These are phyloP conservation scores for Apophysomyces trapeziformis DNA, from an alignment of 371 early-diverging fungal genomes.

Conservation along the genomic window DNA sequence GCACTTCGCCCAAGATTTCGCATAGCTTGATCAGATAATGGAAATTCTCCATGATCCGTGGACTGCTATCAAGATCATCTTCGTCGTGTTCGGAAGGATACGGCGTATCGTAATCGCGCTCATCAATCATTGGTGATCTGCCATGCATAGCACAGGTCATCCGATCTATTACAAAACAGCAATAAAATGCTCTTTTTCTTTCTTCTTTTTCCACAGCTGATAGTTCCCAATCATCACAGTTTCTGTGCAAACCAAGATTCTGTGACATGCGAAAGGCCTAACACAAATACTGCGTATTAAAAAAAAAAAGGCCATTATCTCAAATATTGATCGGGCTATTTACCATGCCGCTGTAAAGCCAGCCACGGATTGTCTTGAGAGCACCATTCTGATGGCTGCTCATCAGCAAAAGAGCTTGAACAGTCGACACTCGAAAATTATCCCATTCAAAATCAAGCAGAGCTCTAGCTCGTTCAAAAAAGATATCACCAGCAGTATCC, in stretches of 20 bases:
- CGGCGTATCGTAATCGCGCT: constrained; percentile 54
- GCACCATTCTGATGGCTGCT: constrained; percentile 56
- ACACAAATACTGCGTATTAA: background rate
- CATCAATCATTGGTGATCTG: constrained; percentile 52
- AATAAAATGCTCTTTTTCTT: constrained; percentile 64
- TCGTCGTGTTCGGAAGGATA: constrained; percentile 47
- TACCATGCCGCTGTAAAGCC: constrained; percentile 59
- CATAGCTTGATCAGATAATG: constrained; percentile 45
- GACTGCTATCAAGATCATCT: constrained; percentile 33
- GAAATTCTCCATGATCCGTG: constrained; percentile 47
- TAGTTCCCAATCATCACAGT: constrained; percentile 57
- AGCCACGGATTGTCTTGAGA: constrained; percentile 46
- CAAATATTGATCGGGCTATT: background rate
- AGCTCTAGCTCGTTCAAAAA: constrained; percentile 49
- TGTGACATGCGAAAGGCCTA: constrained; percentile 68
- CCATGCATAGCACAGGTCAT: constrained; percentile 58
- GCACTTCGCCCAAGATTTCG: constrained; percentile 47
- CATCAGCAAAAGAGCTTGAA: constrained; percentile 47
- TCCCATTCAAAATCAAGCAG: constrained; percentile 50
- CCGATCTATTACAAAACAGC: constrained; percentile 65
- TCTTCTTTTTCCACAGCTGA: constrained; percentile 55
- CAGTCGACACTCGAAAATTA: constrained; percentile 42
- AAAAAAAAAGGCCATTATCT: background rate
- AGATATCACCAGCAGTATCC: constrained; percentile 52
- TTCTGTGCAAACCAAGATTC: constrained; percentile 63